phyloP scores from a whole-genome alignment of 116 monocot genomes.

The Dioscorea cayenensis region DNA sequence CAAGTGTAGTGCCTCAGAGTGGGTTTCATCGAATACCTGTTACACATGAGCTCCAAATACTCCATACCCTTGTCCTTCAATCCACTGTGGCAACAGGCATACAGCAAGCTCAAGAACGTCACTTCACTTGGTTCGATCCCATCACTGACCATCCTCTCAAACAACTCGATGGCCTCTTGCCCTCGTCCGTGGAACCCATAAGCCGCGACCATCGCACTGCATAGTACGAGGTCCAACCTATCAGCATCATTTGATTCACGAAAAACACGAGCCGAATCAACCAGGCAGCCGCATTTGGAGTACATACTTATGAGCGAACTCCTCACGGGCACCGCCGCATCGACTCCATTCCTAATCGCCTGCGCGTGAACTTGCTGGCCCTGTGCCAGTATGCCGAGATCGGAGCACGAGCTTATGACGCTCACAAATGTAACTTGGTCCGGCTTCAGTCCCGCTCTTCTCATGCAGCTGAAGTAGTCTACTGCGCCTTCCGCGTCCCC shows the following conservation, averaged over 20 bases:
- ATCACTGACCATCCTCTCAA: conserved; percentile 45
- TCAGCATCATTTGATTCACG: conserved; percentile 11
- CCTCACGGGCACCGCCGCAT: conserved; percentile 25
- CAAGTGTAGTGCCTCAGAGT: conserved; percentile 73
- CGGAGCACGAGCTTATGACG: conserved; percentile 50
- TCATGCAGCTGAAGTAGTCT: conserved; percentile 47
- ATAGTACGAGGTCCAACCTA: conserved; percentile 30
- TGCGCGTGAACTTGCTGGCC: conserved; percentile 63
- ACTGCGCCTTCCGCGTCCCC: conserved; percentile 65
- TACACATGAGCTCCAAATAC: conserved; percentile 42
- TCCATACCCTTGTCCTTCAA: conserved; percentile 51
- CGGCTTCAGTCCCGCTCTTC: conserved; percentile 29
- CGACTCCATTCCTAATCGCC: conserved; percentile 35
- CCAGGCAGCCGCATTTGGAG: conserved; percentile 65
- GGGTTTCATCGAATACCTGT: conserved; percentile 38
- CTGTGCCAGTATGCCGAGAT: conserved; percentile 44
- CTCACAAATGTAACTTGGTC: conserved; percentile 58
- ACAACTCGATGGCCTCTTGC: conserved; percentile 36
- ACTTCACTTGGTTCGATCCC: conserved; percentile 58
- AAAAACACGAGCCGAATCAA: conserved; percentile 21
- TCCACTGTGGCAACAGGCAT: conserved; percentile 76
- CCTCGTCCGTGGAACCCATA: conserved; percentile 68
- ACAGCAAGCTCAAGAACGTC: conserved; percentile 64
- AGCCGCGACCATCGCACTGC: conserved; percentile 62
- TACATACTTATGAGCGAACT: conserved; percentile 80